Evolutionary conservation across 495 filamentous ascomycete genomes (phyloP).

Genomic region (Annulohypoxylon maeteangense): DNA sequence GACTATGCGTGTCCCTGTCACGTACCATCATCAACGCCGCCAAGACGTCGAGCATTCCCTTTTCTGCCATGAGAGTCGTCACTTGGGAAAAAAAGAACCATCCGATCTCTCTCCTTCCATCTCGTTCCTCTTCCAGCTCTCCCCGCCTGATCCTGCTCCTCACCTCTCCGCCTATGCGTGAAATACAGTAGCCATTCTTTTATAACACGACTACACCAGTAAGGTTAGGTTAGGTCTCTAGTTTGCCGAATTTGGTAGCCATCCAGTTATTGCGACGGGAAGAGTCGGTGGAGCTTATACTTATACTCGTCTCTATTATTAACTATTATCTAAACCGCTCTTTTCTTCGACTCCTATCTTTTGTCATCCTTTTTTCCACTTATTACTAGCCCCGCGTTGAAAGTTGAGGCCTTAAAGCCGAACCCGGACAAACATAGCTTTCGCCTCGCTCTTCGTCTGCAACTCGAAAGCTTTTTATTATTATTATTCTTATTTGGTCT

Average conservation of each 20-base stretch:
- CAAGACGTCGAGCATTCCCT: constrained; percentile 50
- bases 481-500: neutral
- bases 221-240: constrained; percentile 21
- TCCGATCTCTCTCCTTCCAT: constrained; percentile 30
- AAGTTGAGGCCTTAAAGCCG: constrained; percentile 14
- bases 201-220: constrained; percentile 8
- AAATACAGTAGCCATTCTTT: constrained; percentile 19
- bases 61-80: constrained; percentile 46
- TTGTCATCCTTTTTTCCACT: neutral
- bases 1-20: constrained; percentile 22
- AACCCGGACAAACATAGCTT: constrained; percentile 8
- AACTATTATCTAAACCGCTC: constrained; percentile 19
- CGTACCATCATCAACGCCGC: constrained; percentile 41
- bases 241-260: constrained; percentile 30
- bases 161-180: constrained; percentile 13
- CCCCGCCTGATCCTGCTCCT: constrained; percentile 5
- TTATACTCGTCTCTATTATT: constrained; percentile 22
- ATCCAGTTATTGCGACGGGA: constrained; percentile 5
- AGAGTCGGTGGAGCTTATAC: constrained; percentile 24
- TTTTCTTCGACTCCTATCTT: neutral
- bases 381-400: constrained; percentile 16
- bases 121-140: constrained; percentile 34
- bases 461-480: constrained; percentile 15
- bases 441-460: constrained; percentile 22
- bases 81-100: constrained; percentile 41